Percentiles rank a stretch among this genome's conserved stretches.
These are phyloP conservation scores for Solanum phureja DNA, from an alignment of 257 asterid genomes.

Conservation along the genomic window DNA sequence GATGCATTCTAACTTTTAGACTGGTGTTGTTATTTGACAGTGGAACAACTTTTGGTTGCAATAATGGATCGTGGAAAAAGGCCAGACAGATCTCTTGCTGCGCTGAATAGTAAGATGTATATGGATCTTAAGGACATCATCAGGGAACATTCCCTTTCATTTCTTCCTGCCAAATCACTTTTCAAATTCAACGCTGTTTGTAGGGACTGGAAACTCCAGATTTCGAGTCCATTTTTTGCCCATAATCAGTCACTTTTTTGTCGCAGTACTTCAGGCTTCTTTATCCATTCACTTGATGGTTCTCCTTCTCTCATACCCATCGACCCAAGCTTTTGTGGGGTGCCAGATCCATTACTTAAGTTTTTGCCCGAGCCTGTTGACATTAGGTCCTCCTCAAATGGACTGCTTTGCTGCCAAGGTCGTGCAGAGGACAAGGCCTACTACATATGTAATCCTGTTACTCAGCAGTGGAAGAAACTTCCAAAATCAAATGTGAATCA, in stretches of 20 bases:
- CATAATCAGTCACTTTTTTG: constrained; percentile 35
- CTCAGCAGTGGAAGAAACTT: constrained; percentile 33
- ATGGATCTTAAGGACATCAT: constrained; percentile 38
- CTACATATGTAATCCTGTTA: constrained; percentile 46
- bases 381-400: constrained; percentile 40
- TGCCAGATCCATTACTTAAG: constrained; percentile 32
- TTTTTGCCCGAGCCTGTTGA: constrained; percentile 46
- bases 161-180: constrained; percentile 49
- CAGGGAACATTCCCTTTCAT: constrained; percentile 34
- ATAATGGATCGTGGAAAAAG: constrained; percentile 43
- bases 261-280: constrained; percentile 18
- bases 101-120: constrained; percentile 19
- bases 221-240: constrained; percentile 39
- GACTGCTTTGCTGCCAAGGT: constrained; percentile 45
- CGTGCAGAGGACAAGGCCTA: constrained; percentile 14
- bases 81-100: constrained; percentile 6
- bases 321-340: constrained; percentile 25
- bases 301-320: constrained; percentile 20
- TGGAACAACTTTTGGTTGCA: neutral
- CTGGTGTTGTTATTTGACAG: neutral
- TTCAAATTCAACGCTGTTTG: constrained; percentile 33
- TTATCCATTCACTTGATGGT: constrained; percentile 24
- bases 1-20: neutral
- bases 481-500: constrained; percentile 39
- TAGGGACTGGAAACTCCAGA: constrained; percentile 46